Evolutionary conservation across 2,329 filamentous ascomycete species (phyloP).

Genomic region (Lecanicillium sp.): DNA sequence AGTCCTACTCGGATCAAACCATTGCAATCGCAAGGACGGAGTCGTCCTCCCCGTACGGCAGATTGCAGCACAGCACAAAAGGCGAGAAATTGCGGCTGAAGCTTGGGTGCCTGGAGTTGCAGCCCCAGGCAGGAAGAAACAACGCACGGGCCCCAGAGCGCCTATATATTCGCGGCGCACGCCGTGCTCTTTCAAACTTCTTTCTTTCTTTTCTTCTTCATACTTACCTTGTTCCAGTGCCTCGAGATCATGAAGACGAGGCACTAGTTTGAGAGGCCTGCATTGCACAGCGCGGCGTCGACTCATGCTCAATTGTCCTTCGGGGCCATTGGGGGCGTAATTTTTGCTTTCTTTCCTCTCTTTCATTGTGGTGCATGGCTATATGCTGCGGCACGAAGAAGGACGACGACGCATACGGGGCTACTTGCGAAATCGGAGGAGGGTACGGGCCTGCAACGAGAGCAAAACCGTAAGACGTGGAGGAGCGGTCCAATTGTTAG

Average conservation of each 20-base stretch:
- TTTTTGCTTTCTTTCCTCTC: slow-evolving; percentile 38
- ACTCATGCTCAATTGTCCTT: slow-evolving; percentile 44
- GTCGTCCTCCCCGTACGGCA: neutral
- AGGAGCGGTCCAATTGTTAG: too few species aligned
- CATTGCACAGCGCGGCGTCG: slow-evolving; percentile 49
- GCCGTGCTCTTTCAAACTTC: slow-evolving; percentile 13
- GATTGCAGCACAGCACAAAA: neutral
- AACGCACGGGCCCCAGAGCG: slow-evolving; percentile 20
- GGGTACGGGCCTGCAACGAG: too few species aligned
- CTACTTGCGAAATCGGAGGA: slow-evolving; percentile 10
- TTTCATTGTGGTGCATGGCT: slow-evolving; percentile 39
- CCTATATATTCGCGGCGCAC: slow-evolving; percentile 19
- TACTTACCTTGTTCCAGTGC: slow-evolving; percentile 45
- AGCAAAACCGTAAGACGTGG: too few species aligned
- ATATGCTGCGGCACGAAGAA: slow-evolving; percentile 38
- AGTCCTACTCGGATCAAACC: too few species aligned
- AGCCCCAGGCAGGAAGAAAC: slow-evolving; percentile 15
- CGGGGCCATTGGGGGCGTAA: slow-evolving; percentile 45
- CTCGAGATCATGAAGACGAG: slow-evolving; percentile 38
- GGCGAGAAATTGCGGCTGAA: slow-evolving; percentile 10
- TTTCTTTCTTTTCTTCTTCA: slow-evolving; percentile 34
- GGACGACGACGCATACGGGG: too few species aligned
- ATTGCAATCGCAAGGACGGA: too few species aligned
- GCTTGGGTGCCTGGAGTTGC: slow-evolving; percentile 1
- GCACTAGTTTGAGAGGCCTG: slow-evolving; percentile 40